These are phyloP conservation scores for Panaeolus papilionaceus DNA, from an alignment of 768 basidiomycete species.

Conservation along the genomic window DNA sequence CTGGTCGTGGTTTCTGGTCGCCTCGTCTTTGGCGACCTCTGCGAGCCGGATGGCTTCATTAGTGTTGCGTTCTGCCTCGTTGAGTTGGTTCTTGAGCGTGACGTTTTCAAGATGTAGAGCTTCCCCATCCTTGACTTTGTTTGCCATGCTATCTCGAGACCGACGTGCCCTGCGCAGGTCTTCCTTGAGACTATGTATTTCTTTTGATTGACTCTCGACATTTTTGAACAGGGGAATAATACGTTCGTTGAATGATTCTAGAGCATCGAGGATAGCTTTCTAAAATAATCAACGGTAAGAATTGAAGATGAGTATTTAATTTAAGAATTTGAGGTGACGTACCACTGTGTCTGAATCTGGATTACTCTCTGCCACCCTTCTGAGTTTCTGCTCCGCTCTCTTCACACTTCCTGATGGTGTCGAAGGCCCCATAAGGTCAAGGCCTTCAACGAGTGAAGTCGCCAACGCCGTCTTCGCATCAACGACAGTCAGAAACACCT, in stretches of 20 bases:
- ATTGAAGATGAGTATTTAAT: not conserved
- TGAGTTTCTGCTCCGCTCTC: slow-evolving; percentile 42
- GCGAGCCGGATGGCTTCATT: slow-evolving; percentile 37
- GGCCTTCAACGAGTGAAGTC: slow-evolving; percentile 36
- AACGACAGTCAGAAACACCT: slow-evolving; percentile 35
- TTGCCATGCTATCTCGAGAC: slow-evolving; percentile 24
- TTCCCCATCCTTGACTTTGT: slow-evolving; percentile 27
- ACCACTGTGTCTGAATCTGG: slow-evolving; percentile 36
- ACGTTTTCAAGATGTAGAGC: slow-evolving; percentile 30
- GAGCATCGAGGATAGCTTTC: slow-evolving; percentile 40
- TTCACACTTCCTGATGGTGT: slow-evolving; percentile 42
- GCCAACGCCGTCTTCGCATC: slow-evolving; percentile 31
- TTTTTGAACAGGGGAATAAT: slow-evolving; percentile 45
- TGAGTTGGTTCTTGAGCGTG: slow-evolving; percentile 23
- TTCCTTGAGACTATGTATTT: slow-evolving; percentile 32
- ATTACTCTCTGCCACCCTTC: slow-evolving; percentile 32
- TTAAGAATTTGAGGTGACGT: slow-evolving; percentile 19
- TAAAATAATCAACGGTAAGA: slow-evolving; percentile 22
- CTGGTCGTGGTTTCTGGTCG: slow-evolving; percentile 26
- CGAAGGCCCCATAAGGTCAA: slow-evolving; percentile 40
- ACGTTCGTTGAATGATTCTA: slow-evolving; percentile 47
- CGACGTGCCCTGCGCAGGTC: slow-evolving; percentile 23
- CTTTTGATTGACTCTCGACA: slow-evolving; percentile 34
- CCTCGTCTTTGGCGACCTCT: slow-evolving; percentile 34
- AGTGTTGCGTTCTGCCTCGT: slow-evolving; percentile 29